These are phyloP conservation scores for Russula brevipes DNA, from an alignment of 768 basidiomycete species.

Conservation along the genomic window DNA sequence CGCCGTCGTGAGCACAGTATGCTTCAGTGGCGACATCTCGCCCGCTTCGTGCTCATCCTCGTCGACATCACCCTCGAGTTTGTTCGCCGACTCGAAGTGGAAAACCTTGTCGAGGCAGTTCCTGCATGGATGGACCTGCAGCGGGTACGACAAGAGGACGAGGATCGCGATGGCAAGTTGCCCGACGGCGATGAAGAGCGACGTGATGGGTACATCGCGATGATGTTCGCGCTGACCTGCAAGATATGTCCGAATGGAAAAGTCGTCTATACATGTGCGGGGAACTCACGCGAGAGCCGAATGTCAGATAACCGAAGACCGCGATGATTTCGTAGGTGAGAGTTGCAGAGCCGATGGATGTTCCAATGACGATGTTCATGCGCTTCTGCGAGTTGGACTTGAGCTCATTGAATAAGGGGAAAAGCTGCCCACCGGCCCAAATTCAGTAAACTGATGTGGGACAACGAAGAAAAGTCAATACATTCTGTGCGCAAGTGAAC, in stretches of 20 bases:
- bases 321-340: constrained; percentile 86
- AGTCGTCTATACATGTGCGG: not conserved
- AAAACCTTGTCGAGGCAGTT: constrained; percentile 92
- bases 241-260: not conserved
- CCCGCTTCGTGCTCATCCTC: constrained; percentile 52
- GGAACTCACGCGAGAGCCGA: constrained; percentile 68
- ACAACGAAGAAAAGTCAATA: constrained; percentile 35
- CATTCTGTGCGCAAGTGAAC: constrained; percentile 91
- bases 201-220: constrained; percentile 93
- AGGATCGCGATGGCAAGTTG: constrained; percentile 89
- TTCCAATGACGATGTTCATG: constrained; percentile 83
- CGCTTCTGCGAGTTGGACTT: constrained; percentile 70
- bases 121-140: constrained; percentile 92
- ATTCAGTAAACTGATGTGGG: not conserved
- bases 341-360: constrained; percentile 81
- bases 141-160: constrained; percentile 88
- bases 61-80: constrained; percentile 43
- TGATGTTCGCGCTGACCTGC: constrained; percentile 86
- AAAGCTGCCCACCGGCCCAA: constrained; percentile 50
- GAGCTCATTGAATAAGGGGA: constrained; percentile 92
- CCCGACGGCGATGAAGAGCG: constrained; percentile 87
- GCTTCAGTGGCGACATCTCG: constrained; percentile 65
- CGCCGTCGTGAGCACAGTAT: constrained; percentile 58
- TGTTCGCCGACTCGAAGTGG: constrained; percentile 35
- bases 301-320: constrained; percentile 87